Evolutionary conservation across 805 yeast genomes (phyloP).

Genomic region (Spathaspora arborariae): DNA sequence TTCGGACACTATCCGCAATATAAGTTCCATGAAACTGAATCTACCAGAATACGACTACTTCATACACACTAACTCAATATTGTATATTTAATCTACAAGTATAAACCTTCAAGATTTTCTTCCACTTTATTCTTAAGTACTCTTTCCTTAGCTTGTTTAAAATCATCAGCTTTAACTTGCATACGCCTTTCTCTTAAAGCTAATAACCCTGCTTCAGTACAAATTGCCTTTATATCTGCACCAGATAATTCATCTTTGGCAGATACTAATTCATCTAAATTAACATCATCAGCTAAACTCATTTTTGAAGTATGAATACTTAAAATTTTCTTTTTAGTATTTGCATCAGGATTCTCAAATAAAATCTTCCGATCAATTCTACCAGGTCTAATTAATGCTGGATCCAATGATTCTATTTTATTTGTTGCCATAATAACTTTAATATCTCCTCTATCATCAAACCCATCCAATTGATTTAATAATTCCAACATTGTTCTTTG

Average conservation of each 20-base stretch:
- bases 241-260: conserved; percentile 94
- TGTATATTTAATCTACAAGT: too few species aligned
- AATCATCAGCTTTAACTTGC: conserved; percentile 94
- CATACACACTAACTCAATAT: too few species aligned
- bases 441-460: conserved; percentile 95
- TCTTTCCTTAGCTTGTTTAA: conserved; percentile 89
- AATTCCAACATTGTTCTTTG: conserved; percentile 97
- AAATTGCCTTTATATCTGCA: conserved; percentile 95
- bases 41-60: too few species aligned
- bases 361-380: conserved; percentile 94
- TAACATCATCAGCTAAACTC: conserved; percentile 85
- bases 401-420: conserved; percentile 89
- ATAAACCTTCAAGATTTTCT: conserved; percentile 91
- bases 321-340: conserved; percentile 88
- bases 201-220: conserved; percentile 94
- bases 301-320: conserved; percentile 90
- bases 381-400: conserved; percentile 95
- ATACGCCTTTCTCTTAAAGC: conserved; percentile 96
- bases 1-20: too few species aligned
- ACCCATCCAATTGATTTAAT: conserved; percentile 92
- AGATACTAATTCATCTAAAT: conserved; percentile 81
- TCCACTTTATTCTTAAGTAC: conserved; percentile 95
- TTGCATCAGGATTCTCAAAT: conserved; percentile 93
- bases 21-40: too few species aligned
- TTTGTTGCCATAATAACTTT: conserved; percentile 98